Evolutionary conservation across 495 filamentous ascomycete genomes (phyloP).

Genomic region (Hapsidospora chrysogenum): DNA sequence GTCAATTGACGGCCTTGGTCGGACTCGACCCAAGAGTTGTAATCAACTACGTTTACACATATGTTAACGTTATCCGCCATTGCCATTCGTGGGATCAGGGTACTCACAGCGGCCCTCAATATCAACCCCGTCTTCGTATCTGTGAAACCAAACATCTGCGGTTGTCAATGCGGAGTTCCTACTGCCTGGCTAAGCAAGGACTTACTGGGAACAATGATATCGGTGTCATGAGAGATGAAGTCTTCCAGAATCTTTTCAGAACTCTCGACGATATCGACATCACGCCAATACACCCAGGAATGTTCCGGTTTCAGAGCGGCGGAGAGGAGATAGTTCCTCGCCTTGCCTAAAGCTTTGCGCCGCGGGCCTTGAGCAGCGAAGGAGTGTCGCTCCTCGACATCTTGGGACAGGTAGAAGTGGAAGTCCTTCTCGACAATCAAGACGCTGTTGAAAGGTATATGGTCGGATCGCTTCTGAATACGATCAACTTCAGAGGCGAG

Average conservation of each 20-base stretch:
- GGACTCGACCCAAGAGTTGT: constrained; percentile 98
- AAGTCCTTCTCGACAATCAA: constrained; percentile 84
- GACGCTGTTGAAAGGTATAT: constrained; percentile 66
- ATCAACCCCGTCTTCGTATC: constrained; percentile 65
- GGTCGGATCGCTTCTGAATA: constrained; percentile 67
- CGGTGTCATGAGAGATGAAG: constrained; percentile 82
- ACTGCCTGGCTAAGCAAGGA: constrained; percentile 3
- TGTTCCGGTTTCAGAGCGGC: constrained; percentile 80
- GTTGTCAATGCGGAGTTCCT: constrained; percentile 11
- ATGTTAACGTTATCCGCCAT: constrained; percentile 6
- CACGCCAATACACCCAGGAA: constrained; percentile 98
- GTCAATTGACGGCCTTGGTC: constrained; percentile 61
- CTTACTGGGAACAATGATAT: constrained; percentile 92
- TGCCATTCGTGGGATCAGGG: neutral
- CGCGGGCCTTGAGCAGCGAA: constrained; percentile 82
- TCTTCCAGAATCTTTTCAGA: constrained; percentile 81
- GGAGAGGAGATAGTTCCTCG: constrained; percentile 81
- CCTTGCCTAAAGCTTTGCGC: constrained; percentile 75
- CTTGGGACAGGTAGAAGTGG: constrained; percentile 48
- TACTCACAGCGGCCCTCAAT: constrained; percentile 86
- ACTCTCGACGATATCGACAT: constrained; percentile 90
- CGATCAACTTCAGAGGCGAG: constrained; percentile 71
- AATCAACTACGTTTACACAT: constrained; percentile 50
- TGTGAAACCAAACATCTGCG: constrained; percentile 94
- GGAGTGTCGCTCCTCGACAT: constrained; percentile 65